Percentiles rank a stretch among this genome's conserved stretches.
Evolutionary conservation across 805 yeast species (phyloP).

Genomic region (Starmerella geochares): DNA sequence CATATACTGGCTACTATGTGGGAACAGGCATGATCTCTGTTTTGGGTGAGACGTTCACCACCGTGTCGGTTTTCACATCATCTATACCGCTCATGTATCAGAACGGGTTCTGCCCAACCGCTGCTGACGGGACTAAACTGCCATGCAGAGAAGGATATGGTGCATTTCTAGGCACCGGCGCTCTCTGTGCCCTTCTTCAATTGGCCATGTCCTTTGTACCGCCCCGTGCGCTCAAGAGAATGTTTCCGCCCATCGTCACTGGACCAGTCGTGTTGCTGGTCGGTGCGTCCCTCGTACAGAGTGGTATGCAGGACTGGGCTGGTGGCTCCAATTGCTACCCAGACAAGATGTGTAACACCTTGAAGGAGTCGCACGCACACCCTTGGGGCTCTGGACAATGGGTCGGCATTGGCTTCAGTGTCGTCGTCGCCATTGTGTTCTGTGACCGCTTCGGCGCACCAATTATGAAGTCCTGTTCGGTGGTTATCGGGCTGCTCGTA

Average conservation of each 20-base stretch:
- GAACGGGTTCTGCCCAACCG: constrained; percentile 55
- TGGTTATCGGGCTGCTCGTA: constrained; percentile 67
- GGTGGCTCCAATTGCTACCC: constrained; percentile 60
- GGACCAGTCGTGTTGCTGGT: constrained; percentile 86
- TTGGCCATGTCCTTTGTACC: constrained; percentile 68
- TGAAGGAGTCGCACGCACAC: constrained; percentile 42
- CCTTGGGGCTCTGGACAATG: constrained; percentile 83
- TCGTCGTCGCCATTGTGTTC: constrained; percentile 59
- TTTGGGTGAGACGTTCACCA: constrained; percentile 84
- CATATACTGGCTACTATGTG: constrained; percentile 59
- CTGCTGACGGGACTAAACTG: constrained; percentile 51
- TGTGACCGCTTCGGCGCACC: constrained; percentile 89
- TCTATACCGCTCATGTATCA: constrained; percentile 74
- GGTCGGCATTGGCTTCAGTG: constrained; percentile 79
- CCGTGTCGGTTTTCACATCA: constrained; percentile 66
- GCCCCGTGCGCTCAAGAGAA: constrained; percentile 52
- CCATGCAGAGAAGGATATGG: constrained; percentile 92
- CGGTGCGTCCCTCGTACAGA: constrained; percentile 56
- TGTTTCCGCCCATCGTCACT: constrained; percentile 84
- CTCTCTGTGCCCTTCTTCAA: constrained; percentile 66
- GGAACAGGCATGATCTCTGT: constrained; percentile 87
- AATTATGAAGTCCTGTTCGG: constrained; percentile 89
- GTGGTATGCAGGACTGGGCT: constrained; percentile 76
- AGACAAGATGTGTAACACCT: constrained; percentile 38
- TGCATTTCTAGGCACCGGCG: constrained; percentile 71